phyloP scores from a whole-genome alignment of 345 rosid species.

The Sapria himalayana region DNA sequence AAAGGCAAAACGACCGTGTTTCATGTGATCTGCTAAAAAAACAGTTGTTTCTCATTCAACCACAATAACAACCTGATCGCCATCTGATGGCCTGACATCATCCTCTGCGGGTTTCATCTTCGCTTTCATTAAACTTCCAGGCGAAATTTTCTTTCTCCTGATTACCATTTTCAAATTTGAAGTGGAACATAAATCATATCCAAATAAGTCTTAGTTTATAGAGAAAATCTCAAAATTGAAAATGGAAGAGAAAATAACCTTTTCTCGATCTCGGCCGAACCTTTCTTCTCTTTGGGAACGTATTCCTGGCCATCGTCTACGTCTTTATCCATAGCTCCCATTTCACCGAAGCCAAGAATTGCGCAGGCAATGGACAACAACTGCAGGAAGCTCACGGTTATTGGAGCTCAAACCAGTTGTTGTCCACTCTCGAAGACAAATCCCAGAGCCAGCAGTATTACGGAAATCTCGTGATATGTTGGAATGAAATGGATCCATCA shows the following conservation, averaged over 20 bases:
- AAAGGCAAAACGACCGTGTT: neutral
- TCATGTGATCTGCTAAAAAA: neutral
- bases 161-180: constrained; percentile 2
- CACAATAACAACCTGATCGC: constrained; percentile 56
- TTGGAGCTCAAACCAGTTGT: too few species aligned
- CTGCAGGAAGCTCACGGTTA: too few species aligned
- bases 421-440: too few species aligned
- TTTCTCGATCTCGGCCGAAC: constrained; percentile 37
- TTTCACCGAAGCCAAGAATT: too few species aligned
- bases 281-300: constrained; percentile 25
- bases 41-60: too few species aligned
- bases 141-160: constrained; percentile 75
- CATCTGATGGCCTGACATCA: constrained; percentile 56
- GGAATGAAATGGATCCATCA: too few species aligned
- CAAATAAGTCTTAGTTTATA: neutral
- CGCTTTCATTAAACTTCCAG: constrained; percentile 88
- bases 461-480: too few species aligned
- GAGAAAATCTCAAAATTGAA: neutral
- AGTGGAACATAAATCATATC: neutral
- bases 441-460: too few species aligned
- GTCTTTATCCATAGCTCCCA: constrained; percentile 28
- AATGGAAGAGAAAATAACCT: constrained; percentile 13
- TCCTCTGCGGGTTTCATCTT: constrained; percentile 78
- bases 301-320: constrained; percentile 15
- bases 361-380: too few species aligned